Percentiles rank a stretch among this genome's conserved stretches.
phyloP scores from a whole-genome alignment of 2,329 filamentous ascomycete genomes.

The Colletotrichum eleusines region DNA sequence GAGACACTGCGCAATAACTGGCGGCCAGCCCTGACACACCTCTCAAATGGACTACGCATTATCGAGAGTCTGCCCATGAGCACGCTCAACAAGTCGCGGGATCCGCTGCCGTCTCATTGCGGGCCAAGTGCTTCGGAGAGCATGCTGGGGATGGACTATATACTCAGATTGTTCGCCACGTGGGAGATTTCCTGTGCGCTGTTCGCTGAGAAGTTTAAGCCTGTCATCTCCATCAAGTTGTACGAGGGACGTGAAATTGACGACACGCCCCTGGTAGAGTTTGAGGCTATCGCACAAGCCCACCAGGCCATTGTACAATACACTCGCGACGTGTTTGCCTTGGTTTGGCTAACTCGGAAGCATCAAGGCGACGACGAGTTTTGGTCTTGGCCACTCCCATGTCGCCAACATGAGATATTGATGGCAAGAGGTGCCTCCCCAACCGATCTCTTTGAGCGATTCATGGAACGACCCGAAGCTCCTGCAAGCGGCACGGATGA shows the following conservation, averaged over 20 bases:
- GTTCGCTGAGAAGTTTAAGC: constrained; percentile 43
- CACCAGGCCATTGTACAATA: constrained; percentile 44
- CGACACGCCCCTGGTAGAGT: constrained; percentile 30
- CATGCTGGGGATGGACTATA: constrained; percentile 42
- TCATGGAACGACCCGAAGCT: constrained; percentile 25
- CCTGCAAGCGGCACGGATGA: constrained; percentile 19
- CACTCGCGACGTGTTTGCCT: constrained; percentile 45
- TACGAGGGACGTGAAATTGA: constrained; percentile 42
- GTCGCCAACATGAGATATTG: constrained; percentile 43
- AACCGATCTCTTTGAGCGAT: constrained; percentile 36
- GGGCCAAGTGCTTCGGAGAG: neutral
- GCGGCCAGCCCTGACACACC: constrained; percentile 46
- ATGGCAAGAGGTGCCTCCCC: constrained; percentile 40
- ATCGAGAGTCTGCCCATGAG: constrained; percentile 47
- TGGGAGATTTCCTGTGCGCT: constrained; percentile 45
- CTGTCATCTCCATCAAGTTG: constrained; percentile 41
- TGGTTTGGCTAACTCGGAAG: constrained; percentile 41
- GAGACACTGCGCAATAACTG: constrained; percentile 48
- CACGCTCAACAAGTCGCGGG: constrained; percentile 24
- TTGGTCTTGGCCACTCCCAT: constrained; percentile 40
- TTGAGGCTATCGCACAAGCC: constrained; percentile 40
- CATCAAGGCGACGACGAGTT: constrained; percentile 37
- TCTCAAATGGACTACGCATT: constrained; percentile 49
- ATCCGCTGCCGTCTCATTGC: neutral
- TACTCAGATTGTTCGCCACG: constrained; percentile 43